phyloP scores from a whole-genome alignment of 108 stramenopile species.

The Discostella pseudostelligera region DNA sequence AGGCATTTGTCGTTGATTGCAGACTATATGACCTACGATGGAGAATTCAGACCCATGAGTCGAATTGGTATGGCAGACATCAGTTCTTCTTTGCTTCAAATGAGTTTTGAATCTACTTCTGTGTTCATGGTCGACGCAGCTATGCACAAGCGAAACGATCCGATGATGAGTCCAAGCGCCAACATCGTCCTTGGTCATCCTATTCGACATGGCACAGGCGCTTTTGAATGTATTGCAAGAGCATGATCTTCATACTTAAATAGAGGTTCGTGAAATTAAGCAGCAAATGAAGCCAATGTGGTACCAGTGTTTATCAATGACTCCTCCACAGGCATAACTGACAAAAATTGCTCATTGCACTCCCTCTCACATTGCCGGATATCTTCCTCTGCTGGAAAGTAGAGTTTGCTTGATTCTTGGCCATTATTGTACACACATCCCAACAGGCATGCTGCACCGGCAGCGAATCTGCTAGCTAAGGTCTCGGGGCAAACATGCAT shows the following conservation, averaged over 20 bases:
- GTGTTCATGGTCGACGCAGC: constrained; percentile 95
- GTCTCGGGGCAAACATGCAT: constrained; percentile 54
- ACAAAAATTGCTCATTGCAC: constrained; percentile 20
- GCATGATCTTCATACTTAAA: constrained; percentile 5
- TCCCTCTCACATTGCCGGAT: constrained; percentile 9
- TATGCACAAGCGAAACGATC: constrained; percentile 63
- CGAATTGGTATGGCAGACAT: constrained; percentile 91
- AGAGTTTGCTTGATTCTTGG: not conserved
- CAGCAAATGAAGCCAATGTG: too few species aligned
- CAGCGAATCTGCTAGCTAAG: constrained; percentile 35
- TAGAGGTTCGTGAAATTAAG: too few species aligned
- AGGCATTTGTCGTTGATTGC: constrained; percentile 96
- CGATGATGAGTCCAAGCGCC: constrained; percentile 84
- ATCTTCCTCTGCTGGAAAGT: not conserved
- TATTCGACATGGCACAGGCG: constrained; percentile 90
- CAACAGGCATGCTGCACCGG: constrained; percentile 41
- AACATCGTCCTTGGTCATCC: constrained; percentile 95
- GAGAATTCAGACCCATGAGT: constrained; percentile 96
- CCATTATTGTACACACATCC: constrained; percentile 38
- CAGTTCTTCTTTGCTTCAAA: constrained; percentile 93
- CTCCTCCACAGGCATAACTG: constrained; percentile 20
- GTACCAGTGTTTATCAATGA: constrained; percentile 3
- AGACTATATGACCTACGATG: constrained; percentile 98
- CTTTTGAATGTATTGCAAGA: constrained; percentile 73
- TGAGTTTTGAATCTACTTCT: constrained; percentile 99